Evolutionary conservation across 2,329 filamentous ascomycete genomes (phyloP).

Genomic region (Verticillium nubilum): DNA sequence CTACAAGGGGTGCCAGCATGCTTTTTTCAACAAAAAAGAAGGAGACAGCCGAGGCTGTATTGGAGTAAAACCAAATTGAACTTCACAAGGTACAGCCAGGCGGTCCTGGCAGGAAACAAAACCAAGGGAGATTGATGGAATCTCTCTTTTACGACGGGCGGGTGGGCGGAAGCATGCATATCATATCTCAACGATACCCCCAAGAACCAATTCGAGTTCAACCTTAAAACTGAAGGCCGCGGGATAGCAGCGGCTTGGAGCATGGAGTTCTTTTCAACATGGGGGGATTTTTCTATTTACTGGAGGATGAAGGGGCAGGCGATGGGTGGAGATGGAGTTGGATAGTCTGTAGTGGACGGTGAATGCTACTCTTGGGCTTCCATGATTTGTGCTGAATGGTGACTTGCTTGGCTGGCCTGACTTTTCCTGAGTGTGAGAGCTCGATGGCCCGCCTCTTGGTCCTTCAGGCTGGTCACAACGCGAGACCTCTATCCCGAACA

Average conservation of each 20-base stretch:
- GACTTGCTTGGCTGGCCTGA: too few species aligned
- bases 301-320: neutral
- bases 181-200: slow-evolving; percentile 38
- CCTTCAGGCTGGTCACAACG: too few species aligned
- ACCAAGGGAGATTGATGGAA: slow-evolving; percentile 4
- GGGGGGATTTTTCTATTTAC: neutral
- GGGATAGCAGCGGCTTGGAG: slow-evolving; percentile 2
- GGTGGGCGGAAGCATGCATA: slow-evolving; percentile 17
- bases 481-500: too few species aligned
- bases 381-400: neutral
- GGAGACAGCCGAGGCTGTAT: neutral
- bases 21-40: slow-evolving; percentile 4
- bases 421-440: too few species aligned
- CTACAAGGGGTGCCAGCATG: slow-evolving; percentile 8
- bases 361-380: neutral
- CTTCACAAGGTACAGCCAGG: slow-evolving; percentile 17
- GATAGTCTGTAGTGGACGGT: neutral
- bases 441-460: too few species aligned
- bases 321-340: neutral
- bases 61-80: neutral
- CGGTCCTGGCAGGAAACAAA: slow-evolving; percentile 14
- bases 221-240: neutral
- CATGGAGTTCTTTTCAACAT: slow-evolving; percentile 6
- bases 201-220: slow-evolving; percentile 8
- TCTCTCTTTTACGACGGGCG: neutral